A percentile compares a stretch with the other conserved stretches of the same genome.
Conservation (phyloP, 768 basidiomycete species). For the Mycena venus region DNA sequence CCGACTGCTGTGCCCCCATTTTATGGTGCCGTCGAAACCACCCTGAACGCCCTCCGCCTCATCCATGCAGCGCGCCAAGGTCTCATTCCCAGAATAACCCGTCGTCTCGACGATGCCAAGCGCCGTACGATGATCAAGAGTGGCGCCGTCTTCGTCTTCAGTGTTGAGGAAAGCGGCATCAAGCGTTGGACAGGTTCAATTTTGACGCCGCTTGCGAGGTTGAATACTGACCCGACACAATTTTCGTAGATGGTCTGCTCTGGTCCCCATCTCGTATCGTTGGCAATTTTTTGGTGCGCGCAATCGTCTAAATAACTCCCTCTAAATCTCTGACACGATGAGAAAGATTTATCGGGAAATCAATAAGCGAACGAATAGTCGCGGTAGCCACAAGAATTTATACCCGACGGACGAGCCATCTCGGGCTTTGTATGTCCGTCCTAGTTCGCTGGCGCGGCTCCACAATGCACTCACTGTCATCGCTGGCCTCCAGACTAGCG, state of each 20-base stretch:
- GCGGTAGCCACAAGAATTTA: constrained; percentile 63
- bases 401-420: constrained; percentile 65
- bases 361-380: constrained; percentile 73
- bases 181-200: constrained; percentile 84
- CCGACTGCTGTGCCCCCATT: constrained; percentile 73
- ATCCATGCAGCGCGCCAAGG: constrained; percentile 88
- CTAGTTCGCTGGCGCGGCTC: constrained; percentile 56
- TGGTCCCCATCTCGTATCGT: constrained; percentile 91
- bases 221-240: constrained; percentile 30
- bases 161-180: constrained; percentile 90
- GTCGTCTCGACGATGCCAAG: constrained; percentile 87
- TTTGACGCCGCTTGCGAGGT: constrained; percentile 5
- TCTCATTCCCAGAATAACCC: constrained; percentile 85
- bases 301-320: background rate
- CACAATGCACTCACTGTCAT: constrained; percentile 41
- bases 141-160: constrained; percentile 88
- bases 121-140: constrained; percentile 73
- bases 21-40: constrained; percentile 85
- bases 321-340: background rate
- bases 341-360: constrained; percentile 86
- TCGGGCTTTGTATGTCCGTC: constrained; percentile 51
- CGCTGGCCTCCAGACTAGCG: constrained; percentile 47
- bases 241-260: constrained; percentile 64
- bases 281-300: constrained; percentile 83
- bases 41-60: constrained; percentile 83